phyloP scores from a whole-genome alignment of 768 basidiomycete genomes.

The Jaapia argillacea region DNA sequence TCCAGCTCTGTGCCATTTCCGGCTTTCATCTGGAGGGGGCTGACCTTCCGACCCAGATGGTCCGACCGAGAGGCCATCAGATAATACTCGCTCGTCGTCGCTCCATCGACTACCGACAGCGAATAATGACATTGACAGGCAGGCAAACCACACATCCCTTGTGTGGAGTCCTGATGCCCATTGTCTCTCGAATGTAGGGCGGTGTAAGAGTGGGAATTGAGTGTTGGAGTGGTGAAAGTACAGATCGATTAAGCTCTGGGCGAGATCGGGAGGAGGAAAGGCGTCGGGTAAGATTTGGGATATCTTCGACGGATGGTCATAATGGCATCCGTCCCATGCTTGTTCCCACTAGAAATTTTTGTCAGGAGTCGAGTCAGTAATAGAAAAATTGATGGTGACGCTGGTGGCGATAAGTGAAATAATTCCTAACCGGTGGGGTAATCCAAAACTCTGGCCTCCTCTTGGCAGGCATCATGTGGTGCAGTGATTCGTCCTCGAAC shows the following conservation, averaged over 20 bases:
- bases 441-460: conserved; percentile 46
- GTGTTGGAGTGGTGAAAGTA: conserved; percentile 58
- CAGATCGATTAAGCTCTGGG: conserved; percentile 44
- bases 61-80: neutral
- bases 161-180: conserved; percentile 47
- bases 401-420: conserved; percentile 1
- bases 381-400: conserved; percentile 7
- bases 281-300: conserved; percentile 23
- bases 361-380: conserved; percentile 8
- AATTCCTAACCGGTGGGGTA: conserved; percentile 38
- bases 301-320: conserved; percentile 19
- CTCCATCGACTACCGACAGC: conserved; percentile 19
- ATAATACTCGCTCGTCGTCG: conserved; percentile 16
- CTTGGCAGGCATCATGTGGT: conserved; percentile 10
- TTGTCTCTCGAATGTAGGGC: conserved; percentile 55
- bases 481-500: conserved; percentile 6
- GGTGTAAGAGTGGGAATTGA: conserved; percentile 60
- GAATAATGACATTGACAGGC: conserved; percentile 18
- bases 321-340: conserved; percentile 35
- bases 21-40: conserved; percentile 14
- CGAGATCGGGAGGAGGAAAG: conserved; percentile 63
- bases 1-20: conserved; percentile 45
- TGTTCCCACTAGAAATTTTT: conserved; percentile 50
- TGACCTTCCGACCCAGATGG: neutral
- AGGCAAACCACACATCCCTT: conserved; percentile 22